A percentile compares a stretch with the other conserved stretches of the same genome.
phyloP scores from a whole-genome alignment of 2,329 filamentous ascomycete species.

The Annulohypoxylon truncatum region DNA sequence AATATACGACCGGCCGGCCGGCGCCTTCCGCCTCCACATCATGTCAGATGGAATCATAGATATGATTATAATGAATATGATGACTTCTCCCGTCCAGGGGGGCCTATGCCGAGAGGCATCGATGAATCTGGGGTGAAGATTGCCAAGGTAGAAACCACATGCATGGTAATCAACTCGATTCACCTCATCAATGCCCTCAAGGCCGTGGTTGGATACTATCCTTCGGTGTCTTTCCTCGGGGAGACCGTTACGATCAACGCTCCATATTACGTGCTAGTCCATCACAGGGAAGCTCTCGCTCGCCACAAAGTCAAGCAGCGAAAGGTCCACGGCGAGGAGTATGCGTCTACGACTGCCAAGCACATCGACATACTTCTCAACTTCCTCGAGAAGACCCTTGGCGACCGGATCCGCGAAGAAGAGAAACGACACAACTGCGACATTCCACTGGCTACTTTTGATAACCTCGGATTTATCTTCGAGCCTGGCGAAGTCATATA shows the following conservation, averaged over 20 bases:
- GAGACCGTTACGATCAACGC: slow-evolving; percentile 55
- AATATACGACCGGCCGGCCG: slow-evolving; percentile 11
- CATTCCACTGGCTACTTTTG: slow-evolving; percentile 57
- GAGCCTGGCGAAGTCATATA: slow-evolving; percentile 61
- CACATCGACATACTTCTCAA: slow-evolving; percentile 60
- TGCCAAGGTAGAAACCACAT: slow-evolving; percentile 49
- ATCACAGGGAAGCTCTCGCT: slow-evolving; percentile 58
- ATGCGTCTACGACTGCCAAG: slow-evolving; percentile 54
- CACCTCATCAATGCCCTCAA: slow-evolving; percentile 60
- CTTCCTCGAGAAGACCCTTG: slow-evolving; percentile 56
- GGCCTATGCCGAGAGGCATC: slow-evolving; percentile 1
- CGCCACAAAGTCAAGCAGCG: slow-evolving; percentile 58
- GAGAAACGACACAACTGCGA: slow-evolving; percentile 53
- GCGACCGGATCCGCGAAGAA: slow-evolving; percentile 55
- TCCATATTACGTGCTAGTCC: slow-evolving; percentile 62
- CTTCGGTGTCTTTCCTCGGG: slow-evolving; percentile 53
- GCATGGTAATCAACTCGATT: slow-evolving; percentile 59
- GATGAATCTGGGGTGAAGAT: slow-evolving; percentile 44
- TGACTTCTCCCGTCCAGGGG: slow-evolving; percentile 31
- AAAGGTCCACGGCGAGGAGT: slow-evolving; percentile 55
- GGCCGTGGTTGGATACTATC: slow-evolving; percentile 62
- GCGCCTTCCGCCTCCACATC: slow-evolving; percentile 19
- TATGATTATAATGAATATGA: slow-evolving; percentile 46
- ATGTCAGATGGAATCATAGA: slow-evolving; percentile 32
- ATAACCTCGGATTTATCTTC: slow-evolving; percentile 60